These are phyloP conservation scores for Xylariaceae sp. DNA, from an alignment of 2,329 filamentous ascomycete species.

Conservation along the genomic window DNA sequence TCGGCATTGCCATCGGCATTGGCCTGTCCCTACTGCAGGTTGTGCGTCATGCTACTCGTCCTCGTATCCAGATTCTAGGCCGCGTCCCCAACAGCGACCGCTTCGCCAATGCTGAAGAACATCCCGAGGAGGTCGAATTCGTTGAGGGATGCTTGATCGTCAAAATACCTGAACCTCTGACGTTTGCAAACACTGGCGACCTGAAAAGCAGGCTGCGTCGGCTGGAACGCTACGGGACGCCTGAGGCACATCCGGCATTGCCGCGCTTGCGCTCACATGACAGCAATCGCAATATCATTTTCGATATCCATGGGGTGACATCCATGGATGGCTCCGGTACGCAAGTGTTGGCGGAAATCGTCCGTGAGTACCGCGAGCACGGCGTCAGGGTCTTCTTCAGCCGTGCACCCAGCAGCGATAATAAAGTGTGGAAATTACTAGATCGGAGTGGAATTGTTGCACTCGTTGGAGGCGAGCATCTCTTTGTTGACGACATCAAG, in stretches of 20 bases:
- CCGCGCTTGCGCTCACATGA: slow-evolving; percentile 73
- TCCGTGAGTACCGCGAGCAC: slow-evolving; percentile 70
- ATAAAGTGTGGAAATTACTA: slow-evolving; percentile 68
- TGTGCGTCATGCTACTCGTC: slow-evolving; percentile 83
- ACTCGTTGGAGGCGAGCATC: slow-evolving; percentile 67
- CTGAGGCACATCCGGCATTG: slow-evolving; percentile 76
- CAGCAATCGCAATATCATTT: slow-evolving; percentile 87
- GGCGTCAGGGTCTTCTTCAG: slow-evolving; percentile 76
- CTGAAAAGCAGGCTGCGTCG: slow-evolving; percentile 78
- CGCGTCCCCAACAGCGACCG: slow-evolving; percentile 77
- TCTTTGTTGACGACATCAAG: slow-evolving; percentile 80
- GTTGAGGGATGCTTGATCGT: slow-evolving; percentile 91
- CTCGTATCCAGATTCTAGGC: slow-evolving; percentile 92
- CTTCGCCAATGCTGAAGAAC: slow-evolving; percentile 79
- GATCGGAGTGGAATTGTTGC: slow-evolving; percentile 79
- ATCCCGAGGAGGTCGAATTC: slow-evolving; percentile 73
- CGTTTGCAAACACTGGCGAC: slow-evolving; percentile 94
- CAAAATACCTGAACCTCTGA: slow-evolving; percentile 94
- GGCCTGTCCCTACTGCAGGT: slow-evolving; percentile 86
- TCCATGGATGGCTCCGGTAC: slow-evolving; percentile 89
- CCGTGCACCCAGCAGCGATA: slow-evolving; percentile 46
- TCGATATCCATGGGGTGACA: slow-evolving; percentile 97
- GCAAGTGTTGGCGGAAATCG: slow-evolving; percentile 88
- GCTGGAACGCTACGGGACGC: slow-evolving; percentile 87
- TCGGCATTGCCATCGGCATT: slow-evolving; percentile 91